A percentile compares a stretch with the other conserved stretches of the same genome.
Evolutionary conservation across 2,329 filamentous ascomycete species (phyloP).

Genomic region (Aureobasidium vineae): DNA sequence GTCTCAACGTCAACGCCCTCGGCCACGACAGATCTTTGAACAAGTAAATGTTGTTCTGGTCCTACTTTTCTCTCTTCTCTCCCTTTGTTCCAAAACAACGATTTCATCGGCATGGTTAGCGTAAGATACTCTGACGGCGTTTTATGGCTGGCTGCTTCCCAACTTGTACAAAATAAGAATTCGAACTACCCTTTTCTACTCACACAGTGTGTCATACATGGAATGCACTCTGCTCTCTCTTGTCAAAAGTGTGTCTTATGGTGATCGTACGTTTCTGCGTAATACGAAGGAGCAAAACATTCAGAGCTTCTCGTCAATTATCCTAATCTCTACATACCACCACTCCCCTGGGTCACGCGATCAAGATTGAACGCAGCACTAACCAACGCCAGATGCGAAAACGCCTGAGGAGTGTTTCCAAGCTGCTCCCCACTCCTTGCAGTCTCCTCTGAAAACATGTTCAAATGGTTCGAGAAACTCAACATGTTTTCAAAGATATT

Average conservation of each 20-base stretch:
- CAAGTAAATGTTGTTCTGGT: conserved; percentile 33
- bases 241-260: neutral
- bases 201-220: too few relatives aligned
- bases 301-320: neutral
- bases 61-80: conserved; percentile 6
- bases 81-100: conserved; percentile 6
- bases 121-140: conserved; percentile 22
- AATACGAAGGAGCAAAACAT: too few relatives aligned
- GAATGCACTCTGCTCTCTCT: neutral
- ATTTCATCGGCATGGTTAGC: conserved; percentile 22
- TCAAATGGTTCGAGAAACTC: conserved; percentile 71
- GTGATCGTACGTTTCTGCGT: neutral
- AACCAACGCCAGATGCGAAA: conserved; percentile 72
- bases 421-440: conserved; percentile 71
- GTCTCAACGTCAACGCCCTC: conserved; percentile 71
- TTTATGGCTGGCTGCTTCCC: conserved; percentile 22
- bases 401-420: conserved; percentile 76
- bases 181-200: neutral
- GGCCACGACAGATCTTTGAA: conserved; percentile 33
- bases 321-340: neutral
- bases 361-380: conserved; percentile 76
- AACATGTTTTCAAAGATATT: conserved; percentile 77
- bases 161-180: conserved; percentile 23
- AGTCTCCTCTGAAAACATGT: conserved; percentile 79
- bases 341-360: conserved; percentile 37